These are phyloP conservation scores for Linnemannia exigua DNA, from an alignment of 192 early-diverging fungal genomes.

Conservation along the genomic window DNA sequence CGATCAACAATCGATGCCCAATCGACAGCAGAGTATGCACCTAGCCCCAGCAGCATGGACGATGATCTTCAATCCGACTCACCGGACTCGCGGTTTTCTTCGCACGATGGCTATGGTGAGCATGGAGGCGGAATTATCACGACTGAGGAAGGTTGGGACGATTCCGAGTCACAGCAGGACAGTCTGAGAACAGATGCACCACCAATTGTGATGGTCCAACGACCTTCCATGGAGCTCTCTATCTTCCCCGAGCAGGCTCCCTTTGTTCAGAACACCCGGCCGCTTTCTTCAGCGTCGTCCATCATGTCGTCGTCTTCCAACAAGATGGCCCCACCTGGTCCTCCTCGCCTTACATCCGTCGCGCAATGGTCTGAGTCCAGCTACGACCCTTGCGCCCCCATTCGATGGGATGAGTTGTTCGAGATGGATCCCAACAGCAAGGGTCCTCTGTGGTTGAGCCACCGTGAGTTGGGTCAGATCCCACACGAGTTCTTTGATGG, in stretches of 20 bases:
- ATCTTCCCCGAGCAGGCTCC: constrained; percentile 40
- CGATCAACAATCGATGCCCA: background rate
- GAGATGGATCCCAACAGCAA: constrained; percentile 57
- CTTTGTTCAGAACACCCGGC: constrained; percentile 15
- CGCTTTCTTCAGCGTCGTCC: constrained; percentile 27
- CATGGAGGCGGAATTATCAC: constrained; percentile 19
- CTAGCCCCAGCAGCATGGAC: constrained; percentile 3
- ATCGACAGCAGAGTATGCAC: background rate
- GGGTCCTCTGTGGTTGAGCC: constrained; percentile 53
- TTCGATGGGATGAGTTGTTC: constrained; percentile 55
- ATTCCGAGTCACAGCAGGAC: background rate
- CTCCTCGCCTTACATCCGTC: constrained; percentile 14
- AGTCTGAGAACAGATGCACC: background rate
- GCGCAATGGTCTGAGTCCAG: constrained; percentile 52
- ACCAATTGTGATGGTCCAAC: constrained; percentile 30
- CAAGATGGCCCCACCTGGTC: background rate
- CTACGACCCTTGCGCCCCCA: constrained; percentile 49
- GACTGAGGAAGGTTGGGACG: constrained; percentile 36
- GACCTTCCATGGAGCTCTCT: constrained; percentile 36
- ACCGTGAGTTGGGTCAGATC: constrained; percentile 48
- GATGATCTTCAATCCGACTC: constrained; percentile 23
- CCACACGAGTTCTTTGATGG: constrained; percentile 61
- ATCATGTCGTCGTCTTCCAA: constrained; percentile 11
- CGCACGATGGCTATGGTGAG: background rate
- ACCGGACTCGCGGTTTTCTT: constrained; percentile 10